Evolutionary conservation across 1,284 basidiomycete genomes (phyloP), one percentile per base, ranked within the genome.

Genomic region (Chalciporus sp.): DNA sequence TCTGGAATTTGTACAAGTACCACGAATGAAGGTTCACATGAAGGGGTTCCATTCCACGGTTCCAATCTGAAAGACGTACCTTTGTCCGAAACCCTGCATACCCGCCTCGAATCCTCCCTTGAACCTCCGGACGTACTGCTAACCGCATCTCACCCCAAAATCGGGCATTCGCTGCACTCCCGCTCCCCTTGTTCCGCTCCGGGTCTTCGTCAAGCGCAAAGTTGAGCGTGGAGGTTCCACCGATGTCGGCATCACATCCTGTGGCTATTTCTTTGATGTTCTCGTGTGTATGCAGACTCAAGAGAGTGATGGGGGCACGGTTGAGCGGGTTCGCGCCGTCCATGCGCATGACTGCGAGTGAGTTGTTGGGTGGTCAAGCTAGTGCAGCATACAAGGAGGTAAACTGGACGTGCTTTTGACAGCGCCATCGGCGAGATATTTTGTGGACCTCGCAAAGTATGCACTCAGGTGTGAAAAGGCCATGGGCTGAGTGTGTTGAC

Each of bases 21-120:
- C 19, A 39, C 27, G 19, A 33, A 14, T 14, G n/a, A 8, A n/a
- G 16, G 5, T n/a, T 17, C 8, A n/a, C 12, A n/a, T 4, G 14
- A 17, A 16, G 33, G 16, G 6, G 23, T 2, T 28, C 26, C 3
- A 23, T 23, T 23, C 23, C 23, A 23, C 23, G 6, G n/a, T 39
- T 28, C 40, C 6, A 5, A 6, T 28, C 19, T 6, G 6, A 26
- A 23, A 23, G 33, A 73, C 80, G 60, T 57, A 84, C 86, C 75
- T 86, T 89, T 68, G 87, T 95, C 55, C 92, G 76, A 70, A 96
- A 90, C 6, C 90, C 94, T 31, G 92, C 90, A 69, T 93, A 94
- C 1, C 91, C 91, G 23, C 84, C 83, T 49, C 88, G 77, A 28
- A 92, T 76, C 58, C 80, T 78, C 1, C 81, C 80, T 60, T 84